These are phyloP conservation scores for Suillus ampliporus DNA, from an alignment of 768 basidiomycete genomes.

Conservation along the genomic window DNA sequence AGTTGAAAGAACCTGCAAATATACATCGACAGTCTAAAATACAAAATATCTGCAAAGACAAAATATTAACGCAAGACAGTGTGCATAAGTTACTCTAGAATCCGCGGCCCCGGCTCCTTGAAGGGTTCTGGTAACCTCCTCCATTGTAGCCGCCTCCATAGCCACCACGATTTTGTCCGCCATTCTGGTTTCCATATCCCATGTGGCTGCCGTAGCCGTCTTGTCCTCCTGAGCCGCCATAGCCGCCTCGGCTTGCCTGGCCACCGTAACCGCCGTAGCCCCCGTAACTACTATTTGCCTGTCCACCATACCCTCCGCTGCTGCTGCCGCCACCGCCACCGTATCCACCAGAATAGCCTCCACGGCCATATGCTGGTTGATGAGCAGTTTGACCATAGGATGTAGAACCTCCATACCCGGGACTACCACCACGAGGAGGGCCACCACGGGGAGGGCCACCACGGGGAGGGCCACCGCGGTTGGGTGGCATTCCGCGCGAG, in stretches of 20 bases:
- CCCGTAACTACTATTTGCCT: conserved; percentile 22
- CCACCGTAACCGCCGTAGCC: conserved; percentile 20
- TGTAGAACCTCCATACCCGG: conserved; percentile 27
- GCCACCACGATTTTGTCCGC: conserved; percentile 23
- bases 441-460: conserved; percentile 17
- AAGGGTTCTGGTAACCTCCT: conserved; percentile 29
- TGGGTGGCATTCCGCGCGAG: conserved; percentile 10
- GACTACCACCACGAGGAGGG: conserved; percentile 24
- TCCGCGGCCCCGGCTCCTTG: conserved; percentile 57
- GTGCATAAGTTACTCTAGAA: conserved; percentile 45
- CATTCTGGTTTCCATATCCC: conserved; percentile 34
- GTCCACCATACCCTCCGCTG: conserved; percentile 16
- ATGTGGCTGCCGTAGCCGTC: conserved; percentile 47
- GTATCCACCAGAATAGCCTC: conserved; percentile 30
- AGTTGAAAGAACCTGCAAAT: conserved; percentile 18
- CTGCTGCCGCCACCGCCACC: conserved; percentile 3
- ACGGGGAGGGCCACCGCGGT: conserved; percentile 25
- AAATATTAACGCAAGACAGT: conserved; percentile 22
- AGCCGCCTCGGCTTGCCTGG: conserved; percentile 32
- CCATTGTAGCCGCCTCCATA: conserved; percentile 33
- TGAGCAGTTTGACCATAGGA: conserved; percentile 26
- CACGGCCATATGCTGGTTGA: conserved; percentile 28
- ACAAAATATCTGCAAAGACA: neutral
- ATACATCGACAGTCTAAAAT: conserved; percentile 15
- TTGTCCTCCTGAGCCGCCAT: conserved; percentile 40